Evolutionary conservation across 768 basidiomycete species (phyloP).

Genomic region (Hebeloma cylindrosporum): DNA sequence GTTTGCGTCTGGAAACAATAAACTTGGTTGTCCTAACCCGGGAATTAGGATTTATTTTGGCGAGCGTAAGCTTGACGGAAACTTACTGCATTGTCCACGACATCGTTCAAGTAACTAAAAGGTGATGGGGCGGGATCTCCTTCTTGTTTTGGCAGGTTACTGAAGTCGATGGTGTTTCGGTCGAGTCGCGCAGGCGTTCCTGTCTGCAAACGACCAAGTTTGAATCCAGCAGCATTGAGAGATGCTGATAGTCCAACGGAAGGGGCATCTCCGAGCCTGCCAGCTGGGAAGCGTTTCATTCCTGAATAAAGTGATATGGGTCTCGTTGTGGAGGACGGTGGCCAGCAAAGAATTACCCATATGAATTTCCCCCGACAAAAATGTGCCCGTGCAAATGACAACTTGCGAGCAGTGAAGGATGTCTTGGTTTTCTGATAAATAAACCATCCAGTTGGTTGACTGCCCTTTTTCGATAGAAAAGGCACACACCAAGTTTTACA

Average conservation of each 20-base stretch:
- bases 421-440: constrained; percentile 66
- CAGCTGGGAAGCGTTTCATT: constrained; percentile 74
- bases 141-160: constrained; percentile 56
- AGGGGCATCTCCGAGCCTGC: constrained; percentile 70
- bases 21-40: constrained; percentile 68
- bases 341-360: constrained; percentile 52
- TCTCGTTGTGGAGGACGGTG: background rate
- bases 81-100: constrained; percentile 69
- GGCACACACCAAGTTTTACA: constrained; percentile 59
- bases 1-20: constrained; percentile 73
- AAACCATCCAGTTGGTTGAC: background rate
- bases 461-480: background rate
- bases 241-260: constrained; percentile 76
- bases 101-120: constrained; percentile 73
- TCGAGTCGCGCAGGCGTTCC: constrained; percentile 84
- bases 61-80: too few relatives aligned
- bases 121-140: constrained; percentile 67
- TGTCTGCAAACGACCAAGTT: constrained; percentile 80
- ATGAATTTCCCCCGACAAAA: constrained; percentile 88
- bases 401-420: constrained; percentile 76
- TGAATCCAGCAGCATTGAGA: constrained; percentile 72
- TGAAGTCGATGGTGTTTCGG: constrained; percentile 68
- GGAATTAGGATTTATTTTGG: background rate
- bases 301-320: constrained; percentile 37
- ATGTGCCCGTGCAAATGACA: constrained; percentile 89